Evolutionary conservation across 371 early-diverging fungal genomes (phyloP).

Genomic region (Mortierella sp.): DNA sequence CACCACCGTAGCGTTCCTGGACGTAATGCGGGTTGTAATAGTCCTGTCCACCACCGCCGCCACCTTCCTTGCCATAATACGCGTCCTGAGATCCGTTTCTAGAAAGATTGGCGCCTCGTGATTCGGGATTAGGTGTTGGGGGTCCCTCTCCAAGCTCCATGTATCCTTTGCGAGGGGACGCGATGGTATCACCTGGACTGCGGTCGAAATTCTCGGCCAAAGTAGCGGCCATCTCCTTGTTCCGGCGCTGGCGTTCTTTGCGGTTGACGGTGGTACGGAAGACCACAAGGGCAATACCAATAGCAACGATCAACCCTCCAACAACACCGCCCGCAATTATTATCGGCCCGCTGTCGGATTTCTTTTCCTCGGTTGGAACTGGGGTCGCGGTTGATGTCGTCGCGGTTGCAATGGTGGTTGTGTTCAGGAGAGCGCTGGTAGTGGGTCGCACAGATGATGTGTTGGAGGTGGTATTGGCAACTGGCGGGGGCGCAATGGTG

Average conservation of each 20-base stretch:
- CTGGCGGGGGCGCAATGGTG: not conserved
- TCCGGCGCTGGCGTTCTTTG: constrained; percentile 29
- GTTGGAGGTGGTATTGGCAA: not conserved
- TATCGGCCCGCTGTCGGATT: not conserved
- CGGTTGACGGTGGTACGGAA: constrained; percentile 34
- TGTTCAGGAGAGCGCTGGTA: not conserved
- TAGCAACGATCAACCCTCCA: constrained; percentile 43
- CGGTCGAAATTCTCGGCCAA: constrained; percentile 40
- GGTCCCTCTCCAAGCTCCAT: constrained; percentile 40
- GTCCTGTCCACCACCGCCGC: constrained; percentile 9
- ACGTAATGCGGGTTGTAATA: constrained; percentile 46
- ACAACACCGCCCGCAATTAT: constrained; percentile 26
- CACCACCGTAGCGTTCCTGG: constrained; percentile 51
- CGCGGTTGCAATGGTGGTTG: not conserved
- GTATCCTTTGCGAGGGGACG: constrained; percentile 37
- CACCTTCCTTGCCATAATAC: constrained; percentile 36
- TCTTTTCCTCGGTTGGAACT: not conserved
- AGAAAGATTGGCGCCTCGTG: constrained; percentile 35
- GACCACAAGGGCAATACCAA: constrained; percentile 38
- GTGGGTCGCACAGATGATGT: not conserved
- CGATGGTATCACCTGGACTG: constrained; percentile 19
- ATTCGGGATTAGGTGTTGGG: constrained; percentile 21
- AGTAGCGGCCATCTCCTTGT: constrained; percentile 53
- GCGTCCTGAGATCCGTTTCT: constrained; percentile 49
- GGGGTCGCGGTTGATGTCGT: not conserved